Percentiles rank a stretch among this genome's conserved stretches.
phyloP scores from a whole-genome alignment of 192 early-diverging fungal species.

The Thoreauomyces humboldtii region DNA sequence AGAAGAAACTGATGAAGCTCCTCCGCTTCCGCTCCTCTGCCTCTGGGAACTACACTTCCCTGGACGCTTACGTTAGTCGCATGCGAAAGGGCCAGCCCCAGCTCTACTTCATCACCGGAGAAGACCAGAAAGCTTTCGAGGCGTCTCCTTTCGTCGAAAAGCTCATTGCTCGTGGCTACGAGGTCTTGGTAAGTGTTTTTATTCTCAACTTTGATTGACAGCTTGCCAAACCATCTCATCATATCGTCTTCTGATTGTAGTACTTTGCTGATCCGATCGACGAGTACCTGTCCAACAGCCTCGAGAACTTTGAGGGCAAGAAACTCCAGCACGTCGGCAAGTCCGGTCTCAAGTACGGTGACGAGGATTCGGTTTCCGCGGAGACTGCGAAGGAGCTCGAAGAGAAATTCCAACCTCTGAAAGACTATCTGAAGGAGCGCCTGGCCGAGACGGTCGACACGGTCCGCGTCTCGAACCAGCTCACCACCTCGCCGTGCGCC shows the following conservation, averaged over 20 bases:
- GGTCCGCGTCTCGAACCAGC: slow-evolving; percentile 68
- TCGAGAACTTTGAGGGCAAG: slow-evolving; percentile 69
- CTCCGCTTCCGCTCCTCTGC: slow-evolving; percentile 50
- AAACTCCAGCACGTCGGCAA: slow-evolving; percentile 62
- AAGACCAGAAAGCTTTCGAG: slow-evolving; percentile 61
- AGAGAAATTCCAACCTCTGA: slow-evolving; percentile 50
- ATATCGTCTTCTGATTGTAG: neutral
- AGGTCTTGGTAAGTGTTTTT: slow-evolving; percentile 75
- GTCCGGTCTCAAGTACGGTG: slow-evolving; percentile 50
- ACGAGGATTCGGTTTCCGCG: slow-evolving; percentile 45
- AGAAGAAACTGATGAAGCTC: slow-evolving; percentile 75
- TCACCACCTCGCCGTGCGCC: slow-evolving; percentile 76
- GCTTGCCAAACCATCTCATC: neutral
- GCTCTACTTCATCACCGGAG: slow-evolving; percentile 85
- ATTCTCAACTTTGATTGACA: too few species aligned
- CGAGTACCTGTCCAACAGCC: slow-evolving; percentile 45
- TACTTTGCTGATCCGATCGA: slow-evolving; percentile 63
- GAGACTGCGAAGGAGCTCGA: slow-evolving; percentile 21
- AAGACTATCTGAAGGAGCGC: slow-evolving; percentile 36
- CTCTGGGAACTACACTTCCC: slow-evolving; percentile 46
- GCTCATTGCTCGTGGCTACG: slow-evolving; percentile 81
- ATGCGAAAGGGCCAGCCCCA: slow-evolving; percentile 90
- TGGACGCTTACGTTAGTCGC: slow-evolving; percentile 77
- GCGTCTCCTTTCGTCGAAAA: slow-evolving; percentile 91
- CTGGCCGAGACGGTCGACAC: slow-evolving; percentile 41